Conservation (phyloP, 306 rosid species). For the Mucuna pruriens region DNA sequence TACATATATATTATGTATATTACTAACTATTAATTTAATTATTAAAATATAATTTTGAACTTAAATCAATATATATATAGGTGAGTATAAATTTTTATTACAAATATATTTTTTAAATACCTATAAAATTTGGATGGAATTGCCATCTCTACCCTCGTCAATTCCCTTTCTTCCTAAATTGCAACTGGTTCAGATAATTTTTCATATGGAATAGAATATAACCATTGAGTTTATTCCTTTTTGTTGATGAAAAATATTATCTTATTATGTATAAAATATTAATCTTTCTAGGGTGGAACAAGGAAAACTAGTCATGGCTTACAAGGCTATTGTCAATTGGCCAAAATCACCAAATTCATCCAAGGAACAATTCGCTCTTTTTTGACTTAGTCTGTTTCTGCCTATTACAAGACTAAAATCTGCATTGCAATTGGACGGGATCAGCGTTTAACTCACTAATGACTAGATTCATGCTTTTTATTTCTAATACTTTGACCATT, state of each 20-base stretch:
- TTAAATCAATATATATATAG: too few species aligned
- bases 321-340: not conserved
- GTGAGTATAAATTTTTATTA: too few species aligned
- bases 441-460: not conserved
- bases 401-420: not conserved
- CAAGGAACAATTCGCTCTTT: not conserved
- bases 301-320: not conserved
- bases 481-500: slow-evolving; percentile 2
- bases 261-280: not conserved
- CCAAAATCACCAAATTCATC: slow-evolving; percentile 9
- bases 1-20: too few species aligned
- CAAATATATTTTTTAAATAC: too few species aligned
- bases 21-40: too few species aligned
- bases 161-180: not conserved
- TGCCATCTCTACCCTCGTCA: too few species aligned
- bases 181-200: not conserved
- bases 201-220: not conserved
- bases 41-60: too few species aligned
- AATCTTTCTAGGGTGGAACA: not conserved
- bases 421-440: not conserved
- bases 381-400: not conserved
- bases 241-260: not conserved
- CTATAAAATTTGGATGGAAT: too few species aligned
- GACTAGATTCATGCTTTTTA: not conserved
- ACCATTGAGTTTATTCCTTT: not conserved